phyloP scores from a whole-genome alignment of 495 filamentous ascomycete species.

The Xylaria sp. region DNA sequence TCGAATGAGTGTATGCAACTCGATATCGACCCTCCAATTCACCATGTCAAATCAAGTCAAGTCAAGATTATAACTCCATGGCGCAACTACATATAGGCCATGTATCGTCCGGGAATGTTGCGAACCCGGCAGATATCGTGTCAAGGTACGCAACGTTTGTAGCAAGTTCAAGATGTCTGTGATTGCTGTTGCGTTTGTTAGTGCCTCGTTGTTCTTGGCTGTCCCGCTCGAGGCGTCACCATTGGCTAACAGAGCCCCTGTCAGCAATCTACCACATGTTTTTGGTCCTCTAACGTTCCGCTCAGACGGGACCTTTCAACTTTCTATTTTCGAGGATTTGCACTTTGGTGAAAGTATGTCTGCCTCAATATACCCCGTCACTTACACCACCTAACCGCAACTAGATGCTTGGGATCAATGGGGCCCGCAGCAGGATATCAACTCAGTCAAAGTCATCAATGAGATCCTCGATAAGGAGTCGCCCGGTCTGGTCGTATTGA shows the following conservation, averaged over 20 bases:
- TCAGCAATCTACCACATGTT: slow-evolving; percentile 25
- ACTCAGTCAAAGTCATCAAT: slow-evolving; percentile 65
- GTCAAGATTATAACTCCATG: slow-evolving; percentile 22
- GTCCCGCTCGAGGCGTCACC: slow-evolving; percentile 6
- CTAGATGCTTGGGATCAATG: slow-evolving; percentile 58
- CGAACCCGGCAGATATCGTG: not conserved
- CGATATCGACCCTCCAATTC: not conserved
- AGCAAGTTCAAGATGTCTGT: slow-evolving; percentile 8
- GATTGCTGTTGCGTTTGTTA: slow-evolving; percentile 14
- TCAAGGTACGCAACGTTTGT: slow-evolving; percentile 29
- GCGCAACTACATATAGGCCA: slow-evolving; percentile 40
- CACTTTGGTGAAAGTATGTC: slow-evolving; percentile 71
- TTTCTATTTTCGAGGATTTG: slow-evolving; percentile 70
- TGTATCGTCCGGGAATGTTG: slow-evolving; percentile 18
- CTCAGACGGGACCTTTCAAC: slow-evolving; percentile 49
- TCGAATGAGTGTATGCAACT: not conserved
- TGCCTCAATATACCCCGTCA: not conserved
- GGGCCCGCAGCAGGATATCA: slow-evolving; percentile 67
- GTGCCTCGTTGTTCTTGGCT: slow-evolving; percentile 27
- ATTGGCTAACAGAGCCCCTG: slow-evolving; percentile 25
- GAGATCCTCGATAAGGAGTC: slow-evolving; percentile 64
- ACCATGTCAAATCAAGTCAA: not conserved
- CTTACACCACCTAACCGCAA: not conserved
- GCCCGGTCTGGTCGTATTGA: slow-evolving; percentile 68
- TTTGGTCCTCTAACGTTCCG: slow-evolving; percentile 49